phyloP scores from a whole-genome alignment of 306 rosid genomes.

The Trichosanthes truncata region DNA sequence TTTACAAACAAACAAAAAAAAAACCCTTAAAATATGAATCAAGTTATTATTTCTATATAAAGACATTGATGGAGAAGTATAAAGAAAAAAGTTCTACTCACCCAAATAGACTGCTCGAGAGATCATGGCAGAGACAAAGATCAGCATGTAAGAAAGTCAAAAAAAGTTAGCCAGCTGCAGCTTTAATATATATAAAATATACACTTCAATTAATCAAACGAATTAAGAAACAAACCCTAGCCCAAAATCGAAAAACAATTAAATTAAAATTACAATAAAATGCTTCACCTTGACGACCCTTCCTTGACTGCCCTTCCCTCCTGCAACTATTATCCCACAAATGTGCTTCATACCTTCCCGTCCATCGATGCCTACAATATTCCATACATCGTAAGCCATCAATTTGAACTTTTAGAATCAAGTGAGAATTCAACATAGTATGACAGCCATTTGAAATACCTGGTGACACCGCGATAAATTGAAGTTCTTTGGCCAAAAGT shows the following conservation, averaged over 20 bases:
- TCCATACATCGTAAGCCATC: background rate
- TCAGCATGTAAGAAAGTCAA: slow-evolving; percentile 9
- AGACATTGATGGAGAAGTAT: background rate
- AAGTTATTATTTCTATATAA: background rate
- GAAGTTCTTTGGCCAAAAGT: slow-evolving; percentile 98
- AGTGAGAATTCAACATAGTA: background rate
- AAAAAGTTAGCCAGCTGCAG: slow-evolving; percentile 10
- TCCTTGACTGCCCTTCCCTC: slow-evolving; percentile 99
- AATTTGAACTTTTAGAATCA: background rate
- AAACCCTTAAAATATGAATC: background rate
- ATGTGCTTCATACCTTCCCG: slow-evolving; percentile 97
- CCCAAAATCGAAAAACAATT: too few relatives aligned
- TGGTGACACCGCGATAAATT: slow-evolving; percentile 91
- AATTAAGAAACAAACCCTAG: slow-evolving; percentile 7
- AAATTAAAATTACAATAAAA: background rate
- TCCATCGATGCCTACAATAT: slow-evolving; percentile 80
- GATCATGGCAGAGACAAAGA: slow-evolving; percentile 16
- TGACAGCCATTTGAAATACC: slow-evolving; percentile 20
- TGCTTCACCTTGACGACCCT: slow-evolving; percentile 91
- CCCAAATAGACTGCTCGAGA: slow-evolving; percentile 54
- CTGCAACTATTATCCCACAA: slow-evolving; percentile 98
- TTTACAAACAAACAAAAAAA: background rate
- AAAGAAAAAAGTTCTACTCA: slow-evolving; percentile 15
- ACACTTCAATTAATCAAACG: background rate
- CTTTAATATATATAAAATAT: background rate